phyloP scores from a whole-genome alignment of 192 early-diverging fungal genomes.

The Coemansia sp. region DNA sequence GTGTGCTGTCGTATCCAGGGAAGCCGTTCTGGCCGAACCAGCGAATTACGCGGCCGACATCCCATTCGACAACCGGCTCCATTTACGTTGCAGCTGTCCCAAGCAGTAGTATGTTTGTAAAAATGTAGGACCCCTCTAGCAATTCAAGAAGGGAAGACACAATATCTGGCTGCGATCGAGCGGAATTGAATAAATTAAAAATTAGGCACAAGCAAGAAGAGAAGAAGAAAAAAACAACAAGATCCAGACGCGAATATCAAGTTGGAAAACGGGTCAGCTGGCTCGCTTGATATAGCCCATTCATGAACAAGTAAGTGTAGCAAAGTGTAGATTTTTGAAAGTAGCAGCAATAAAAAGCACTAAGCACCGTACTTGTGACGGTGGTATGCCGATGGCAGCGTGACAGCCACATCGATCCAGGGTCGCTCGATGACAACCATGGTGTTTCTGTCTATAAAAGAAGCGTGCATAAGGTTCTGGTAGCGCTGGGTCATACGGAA shows the following conservation, averaged over 20 bases:
- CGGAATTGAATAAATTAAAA: neutral
- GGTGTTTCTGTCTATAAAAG: slow-evolving; percentile 67
- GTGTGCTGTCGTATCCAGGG: slow-evolving; percentile 43
- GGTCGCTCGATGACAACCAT: slow-evolving; percentile 90
- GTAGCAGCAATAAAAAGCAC: neutral
- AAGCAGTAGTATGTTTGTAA: neutral
- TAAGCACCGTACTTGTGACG: slow-evolving; percentile 76
- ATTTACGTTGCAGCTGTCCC: slow-evolving; percentile 6
- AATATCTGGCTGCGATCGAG: neutral
- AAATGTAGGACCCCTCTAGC: neutral
- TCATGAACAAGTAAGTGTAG: neutral
- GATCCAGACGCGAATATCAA: too few relatives aligned
- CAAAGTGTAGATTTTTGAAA: neutral
- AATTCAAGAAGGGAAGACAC: neutral
- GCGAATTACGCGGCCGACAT: slow-evolving; percentile 35
- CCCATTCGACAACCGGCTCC: slow-evolving; percentile 51
- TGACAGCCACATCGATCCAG: slow-evolving; percentile 72
- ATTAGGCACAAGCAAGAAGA: neutral
- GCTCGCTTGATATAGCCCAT: neutral
- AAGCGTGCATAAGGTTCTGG: slow-evolving; percentile 78
- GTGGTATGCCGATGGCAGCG: slow-evolving; percentile 78
- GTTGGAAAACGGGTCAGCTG: neutral
- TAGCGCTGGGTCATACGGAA: slow-evolving; percentile 77
- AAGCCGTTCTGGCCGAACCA: slow-evolving; percentile 56
- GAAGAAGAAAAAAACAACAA: slow-evolving; percentile 2